A percentile compares a stretch with the other conserved stretches of the same genome.
Evolutionary conservation across 2,329 filamentous ascomycete species (phyloP).

Genomic region (Orbilia brochopaga): DNA sequence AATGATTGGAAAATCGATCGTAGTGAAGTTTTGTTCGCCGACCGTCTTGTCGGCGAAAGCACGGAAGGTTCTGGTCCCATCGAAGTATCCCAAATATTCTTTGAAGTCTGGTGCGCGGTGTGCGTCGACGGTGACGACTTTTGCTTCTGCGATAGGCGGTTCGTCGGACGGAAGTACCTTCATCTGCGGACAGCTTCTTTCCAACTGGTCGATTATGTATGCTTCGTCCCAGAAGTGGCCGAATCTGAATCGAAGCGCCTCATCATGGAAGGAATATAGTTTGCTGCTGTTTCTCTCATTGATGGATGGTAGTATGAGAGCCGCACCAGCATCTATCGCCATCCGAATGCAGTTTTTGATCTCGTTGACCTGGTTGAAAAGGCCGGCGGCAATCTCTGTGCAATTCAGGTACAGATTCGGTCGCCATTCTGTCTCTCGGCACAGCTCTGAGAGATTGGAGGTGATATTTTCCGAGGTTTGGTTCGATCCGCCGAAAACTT

Average conservation of each 20-base stretch:
- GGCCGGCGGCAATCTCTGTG: constrained; percentile 20
- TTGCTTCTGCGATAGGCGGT: constrained; percentile 20
- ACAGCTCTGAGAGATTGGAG: constrained; percentile 31
- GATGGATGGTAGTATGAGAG: constrained; percentile 27
- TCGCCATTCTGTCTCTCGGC: constrained; percentile 25
- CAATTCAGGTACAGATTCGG: constrained; percentile 34
- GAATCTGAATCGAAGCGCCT: constrained; percentile 15
- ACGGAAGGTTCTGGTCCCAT: constrained; percentile 27
- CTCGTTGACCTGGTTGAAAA: constrained; percentile 42
- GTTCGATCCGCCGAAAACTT: constrained; percentile 26
- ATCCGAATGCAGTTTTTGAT: constrained; percentile 39
- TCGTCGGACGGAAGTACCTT: constrained; percentile 35
- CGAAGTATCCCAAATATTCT: constrained; percentile 33
- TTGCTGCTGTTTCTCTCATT: constrained; percentile 28
- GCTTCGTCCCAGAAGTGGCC: constrained; percentile 34
- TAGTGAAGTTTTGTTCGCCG: constrained; percentile 10
- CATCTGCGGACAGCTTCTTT: constrained; percentile 28
- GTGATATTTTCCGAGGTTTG: constrained; percentile 21
- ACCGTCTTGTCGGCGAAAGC: constrained; percentile 27
- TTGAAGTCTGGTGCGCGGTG: constrained; percentile 24
- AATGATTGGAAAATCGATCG: constrained; percentile 18
- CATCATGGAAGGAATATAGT: constrained; percentile 17
- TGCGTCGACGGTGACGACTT: constrained; percentile 24
- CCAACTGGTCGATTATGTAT: constrained; percentile 28
- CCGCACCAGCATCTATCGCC: constrained; percentile 32